Conservation (phyloP, 139 green algal species). For the Chlorella sp. region DNA sequence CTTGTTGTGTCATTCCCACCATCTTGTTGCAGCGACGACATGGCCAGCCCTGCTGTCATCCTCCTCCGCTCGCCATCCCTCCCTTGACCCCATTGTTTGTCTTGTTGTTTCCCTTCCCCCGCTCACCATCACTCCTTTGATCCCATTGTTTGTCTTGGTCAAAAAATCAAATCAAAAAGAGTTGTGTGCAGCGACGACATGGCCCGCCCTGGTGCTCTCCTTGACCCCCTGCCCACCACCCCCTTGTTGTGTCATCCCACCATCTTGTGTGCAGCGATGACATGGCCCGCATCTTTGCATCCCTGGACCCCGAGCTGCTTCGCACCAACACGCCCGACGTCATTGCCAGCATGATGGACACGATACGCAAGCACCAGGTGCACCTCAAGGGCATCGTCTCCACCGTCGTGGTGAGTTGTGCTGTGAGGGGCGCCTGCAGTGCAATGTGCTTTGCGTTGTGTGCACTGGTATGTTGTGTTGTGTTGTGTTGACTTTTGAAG, state of each 20-base stretch:
- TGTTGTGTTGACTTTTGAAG: too few species aligned
- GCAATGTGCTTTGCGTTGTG: too few species aligned
- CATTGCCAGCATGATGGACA: conserved; percentile 85
- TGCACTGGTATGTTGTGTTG: too few species aligned
- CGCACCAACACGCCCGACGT: conserved; percentile 75
- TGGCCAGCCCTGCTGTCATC: too few species aligned
- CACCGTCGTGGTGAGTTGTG: conserved; percentile 67
- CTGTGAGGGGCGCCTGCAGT: neutral
- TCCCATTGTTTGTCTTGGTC: too few species aligned
- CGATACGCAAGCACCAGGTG: conserved; percentile 76
- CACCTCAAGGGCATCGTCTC: conserved; percentile 61
- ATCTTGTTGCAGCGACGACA: too few species aligned
- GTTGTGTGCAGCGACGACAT: neutral
- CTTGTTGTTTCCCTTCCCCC: too few species aligned
- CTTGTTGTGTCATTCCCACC: too few species aligned
- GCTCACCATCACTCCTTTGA: too few species aligned
- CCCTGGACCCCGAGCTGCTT: conserved; percentile 76
- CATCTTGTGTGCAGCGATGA: conserved; percentile 56
- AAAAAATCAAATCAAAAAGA: too few species aligned
- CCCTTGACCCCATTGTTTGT: too few species aligned
- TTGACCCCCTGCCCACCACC: conserved; percentile 58
- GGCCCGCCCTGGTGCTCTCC: conserved; percentile 64
- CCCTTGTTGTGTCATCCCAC: conserved; percentile 76
- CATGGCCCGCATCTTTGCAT: conserved; percentile 76
- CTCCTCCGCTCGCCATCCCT: too few species aligned